Evolutionary conservation across 2,329 filamentous ascomycete species (phyloP).

Genomic region (Talaromyces albobiverticillius): DNA sequence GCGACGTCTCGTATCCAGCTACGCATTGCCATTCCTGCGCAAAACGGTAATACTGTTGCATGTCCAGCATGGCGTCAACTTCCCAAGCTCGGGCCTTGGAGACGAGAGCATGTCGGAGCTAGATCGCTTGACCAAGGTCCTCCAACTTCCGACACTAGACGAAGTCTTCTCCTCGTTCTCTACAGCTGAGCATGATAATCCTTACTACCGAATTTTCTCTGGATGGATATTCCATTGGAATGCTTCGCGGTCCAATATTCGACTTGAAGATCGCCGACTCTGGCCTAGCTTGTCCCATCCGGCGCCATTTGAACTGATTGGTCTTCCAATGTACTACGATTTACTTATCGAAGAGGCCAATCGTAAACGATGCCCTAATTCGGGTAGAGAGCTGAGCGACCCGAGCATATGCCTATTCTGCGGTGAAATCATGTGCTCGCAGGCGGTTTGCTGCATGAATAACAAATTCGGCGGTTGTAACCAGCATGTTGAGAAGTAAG

Average conservation of each 20-base stretch:
- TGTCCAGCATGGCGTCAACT: conserved; percentile 83
- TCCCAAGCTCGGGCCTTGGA: conserved; percentile 66
- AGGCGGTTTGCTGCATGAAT: conserved; percentile 81
- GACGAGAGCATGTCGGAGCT: conserved; percentile 71
- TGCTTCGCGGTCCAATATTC: conserved; percentile 29
- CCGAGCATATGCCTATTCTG: conserved; percentile 92
- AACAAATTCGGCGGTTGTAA: conserved; percentile 75
- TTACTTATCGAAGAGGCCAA: conserved; percentile 89
- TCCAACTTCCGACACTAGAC: conserved; percentile 74
- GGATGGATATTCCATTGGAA: conserved; percentile 68
- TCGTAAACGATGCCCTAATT: conserved; percentile 77
- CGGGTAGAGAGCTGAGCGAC: conserved; percentile 86
- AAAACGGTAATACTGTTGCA: conserved; percentile 82
- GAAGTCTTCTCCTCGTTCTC: conserved; percentile 67
- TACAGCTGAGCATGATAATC: conserved; percentile 35
- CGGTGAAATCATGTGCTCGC: conserved; percentile 93
- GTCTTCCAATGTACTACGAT: conserved; percentile 88
- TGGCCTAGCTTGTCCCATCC: conserved; percentile 68
- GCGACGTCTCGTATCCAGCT: conserved; percentile 61
- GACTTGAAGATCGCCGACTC: conserved; percentile 31
- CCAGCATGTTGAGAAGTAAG: conserved; percentile 83
- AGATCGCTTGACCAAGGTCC: conserved; percentile 70
- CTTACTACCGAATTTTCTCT: conserved; percentile 50
- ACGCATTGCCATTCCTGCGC: conserved; percentile 84
- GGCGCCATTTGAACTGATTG: conserved; percentile 89